These are phyloP conservation scores for Tremella mesenterica DNA, from an alignment of 768 basidiomycete genomes.

Conservation along the genomic window DNA sequence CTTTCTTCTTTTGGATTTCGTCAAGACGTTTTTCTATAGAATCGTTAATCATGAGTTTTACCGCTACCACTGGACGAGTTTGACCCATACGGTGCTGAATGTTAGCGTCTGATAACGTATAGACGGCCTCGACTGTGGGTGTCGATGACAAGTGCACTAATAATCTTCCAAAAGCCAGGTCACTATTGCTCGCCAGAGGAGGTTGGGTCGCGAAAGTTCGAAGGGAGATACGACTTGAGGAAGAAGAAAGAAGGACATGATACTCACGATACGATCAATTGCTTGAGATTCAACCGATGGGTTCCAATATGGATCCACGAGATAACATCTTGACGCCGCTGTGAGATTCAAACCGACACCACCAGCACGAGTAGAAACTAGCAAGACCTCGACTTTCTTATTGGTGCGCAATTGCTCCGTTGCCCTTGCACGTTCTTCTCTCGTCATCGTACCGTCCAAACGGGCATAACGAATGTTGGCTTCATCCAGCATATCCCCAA, in stretches of 20 bases:
- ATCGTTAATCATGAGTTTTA: slow-evolving; percentile 88
- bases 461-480: slow-evolving; percentile 80
- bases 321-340: slow-evolving; percentile 81
- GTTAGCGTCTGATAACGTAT: slow-evolving; percentile 4
- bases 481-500: slow-evolving; percentile 79
- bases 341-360: slow-evolving; percentile 96
- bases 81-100: slow-evolving; percentile 88
- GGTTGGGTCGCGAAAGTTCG: too few relatives aligned
- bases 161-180: too few relatives aligned
- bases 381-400: slow-evolving; percentile 79
- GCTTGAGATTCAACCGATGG: slow-evolving; percentile 97
- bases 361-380: slow-evolving; percentile 93
- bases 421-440: slow-evolving; percentile 80
- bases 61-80: slow-evolving; percentile 77
- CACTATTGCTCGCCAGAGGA: too few relatives aligned
- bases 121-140: too few relatives aligned
- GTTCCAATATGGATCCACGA: slow-evolving; percentile 99
- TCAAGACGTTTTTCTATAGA: slow-evolving; percentile 88
- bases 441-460: slow-evolving; percentile 95
- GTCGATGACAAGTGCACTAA: too few relatives aligned
- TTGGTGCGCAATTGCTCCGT: slow-evolving; percentile 90
- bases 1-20: slow-evolving; percentile 91
- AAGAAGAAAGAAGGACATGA: neutral
- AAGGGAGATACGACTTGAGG: neutral
- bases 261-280: slow-evolving; percentile 83